Evolutionary conservation across 2,329 filamentous ascomycete genomes (phyloP).

Genomic region (Thelonectria discophora): DNA sequence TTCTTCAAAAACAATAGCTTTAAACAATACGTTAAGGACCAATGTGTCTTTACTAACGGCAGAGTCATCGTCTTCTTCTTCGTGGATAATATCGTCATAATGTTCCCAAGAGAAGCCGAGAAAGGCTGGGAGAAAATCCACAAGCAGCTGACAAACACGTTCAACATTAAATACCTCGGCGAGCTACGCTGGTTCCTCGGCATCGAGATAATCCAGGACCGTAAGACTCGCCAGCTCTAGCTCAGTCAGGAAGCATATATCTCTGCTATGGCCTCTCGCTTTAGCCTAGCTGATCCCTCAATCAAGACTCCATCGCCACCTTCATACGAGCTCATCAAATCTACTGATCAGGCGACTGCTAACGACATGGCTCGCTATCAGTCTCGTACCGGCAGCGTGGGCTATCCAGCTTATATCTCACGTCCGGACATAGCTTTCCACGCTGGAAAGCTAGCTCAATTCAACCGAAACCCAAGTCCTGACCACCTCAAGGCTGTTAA

Average conservation of each 20-base stretch:
- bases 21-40: no score
- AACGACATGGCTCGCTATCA: neutral
- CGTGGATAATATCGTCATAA: no score
- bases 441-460: neutral
- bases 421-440: slow-evolving; percentile 8
- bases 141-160: no score
- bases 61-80: no score
- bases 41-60: no score
- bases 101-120: no score
- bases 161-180: no score
- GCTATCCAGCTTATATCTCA: slow-evolving; percentile 3
- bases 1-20: no score
- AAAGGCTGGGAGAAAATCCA: no score
- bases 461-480: slow-evolving; percentile 8
- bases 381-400: neutral
- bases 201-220: slow-evolving; percentile 1
- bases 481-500: slow-evolving; percentile 1
- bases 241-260: neutral
- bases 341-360: neutral
- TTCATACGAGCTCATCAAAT: neutral
- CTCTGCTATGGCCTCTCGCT: neutral
- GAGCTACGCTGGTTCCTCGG: slow-evolving; percentile 4
- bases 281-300: neutral
- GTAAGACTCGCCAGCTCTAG: neutral
- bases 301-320: neutral